phyloP scores from a whole-genome alignment of 345 rosid genomes.

The Salix dunnii region DNA sequence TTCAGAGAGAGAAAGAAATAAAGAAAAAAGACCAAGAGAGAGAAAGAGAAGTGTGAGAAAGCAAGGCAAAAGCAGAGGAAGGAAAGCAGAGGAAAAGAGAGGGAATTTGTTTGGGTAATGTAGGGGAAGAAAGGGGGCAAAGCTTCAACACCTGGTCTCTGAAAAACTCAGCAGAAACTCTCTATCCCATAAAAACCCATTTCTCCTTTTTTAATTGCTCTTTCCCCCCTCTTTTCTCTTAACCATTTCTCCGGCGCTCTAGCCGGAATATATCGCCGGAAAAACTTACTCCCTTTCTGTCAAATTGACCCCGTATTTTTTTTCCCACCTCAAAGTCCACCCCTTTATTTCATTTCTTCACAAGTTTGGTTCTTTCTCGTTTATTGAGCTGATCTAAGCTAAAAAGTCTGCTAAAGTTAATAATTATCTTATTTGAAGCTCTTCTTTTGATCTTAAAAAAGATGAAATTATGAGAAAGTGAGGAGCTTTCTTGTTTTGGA shows the following conservation, averaged over 20 bases:
- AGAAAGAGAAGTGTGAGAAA: neutral
- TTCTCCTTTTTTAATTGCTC: neutral
- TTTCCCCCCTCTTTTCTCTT: neutral
- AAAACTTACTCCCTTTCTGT: neutral
- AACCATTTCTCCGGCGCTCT: slow-evolving; percentile 1
- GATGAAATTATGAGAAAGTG: slow-evolving; percentile 5
- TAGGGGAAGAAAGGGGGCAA: slow-evolving; percentile 46
- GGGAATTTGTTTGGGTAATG: slow-evolving; percentile 34
- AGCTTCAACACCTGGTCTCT: slow-evolving; percentile 34
- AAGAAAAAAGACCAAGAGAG: neutral
- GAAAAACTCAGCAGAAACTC: neutral
- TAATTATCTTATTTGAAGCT: neutral
- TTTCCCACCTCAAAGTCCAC: no score
- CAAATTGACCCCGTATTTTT: neutral
- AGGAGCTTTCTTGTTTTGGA: neutral
- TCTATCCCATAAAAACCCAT: neutral
- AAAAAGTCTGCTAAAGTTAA: neutral
- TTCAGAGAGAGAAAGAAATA: slow-evolving; percentile 6
- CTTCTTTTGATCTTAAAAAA: neutral
- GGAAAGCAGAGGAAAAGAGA: slow-evolving; percentile 10
- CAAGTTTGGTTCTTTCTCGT: neutral
- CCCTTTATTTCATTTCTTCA: neutral
- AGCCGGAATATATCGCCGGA: slow-evolving; percentile 17
- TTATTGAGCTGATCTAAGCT: slow-evolving; percentile 24
- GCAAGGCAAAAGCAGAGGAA: neutral